These are phyloP conservation scores for Collariella sp. DNA, from an alignment of 495 filamentous ascomycete genomes.

Conservation along the genomic window DNA sequence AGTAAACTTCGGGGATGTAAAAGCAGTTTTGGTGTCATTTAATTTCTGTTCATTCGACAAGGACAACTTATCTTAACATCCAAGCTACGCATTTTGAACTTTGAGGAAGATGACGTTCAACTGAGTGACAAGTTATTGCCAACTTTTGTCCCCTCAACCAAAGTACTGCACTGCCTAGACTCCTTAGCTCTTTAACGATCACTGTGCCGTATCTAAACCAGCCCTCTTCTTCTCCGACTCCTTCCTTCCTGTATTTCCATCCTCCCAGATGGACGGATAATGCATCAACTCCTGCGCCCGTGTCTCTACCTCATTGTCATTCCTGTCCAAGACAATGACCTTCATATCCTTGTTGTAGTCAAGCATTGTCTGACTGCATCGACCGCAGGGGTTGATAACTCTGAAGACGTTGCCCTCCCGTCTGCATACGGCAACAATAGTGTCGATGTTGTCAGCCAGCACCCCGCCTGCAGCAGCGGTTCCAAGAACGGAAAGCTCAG, in stretches of 20 bases:
- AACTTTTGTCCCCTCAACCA: too few species aligned
- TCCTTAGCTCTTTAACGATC: too few species aligned
- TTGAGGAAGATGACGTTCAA: too few species aligned
- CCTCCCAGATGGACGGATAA: conserved; percentile 1
- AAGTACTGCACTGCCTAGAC: too few species aligned
- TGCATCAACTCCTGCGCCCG: neutral
- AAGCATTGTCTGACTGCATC: conserved; percentile 8
- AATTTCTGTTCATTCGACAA: too few species aligned
- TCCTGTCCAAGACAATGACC: conserved; percentile 1
- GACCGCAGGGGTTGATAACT: conserved; percentile 8
- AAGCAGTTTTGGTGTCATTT: too few species aligned
- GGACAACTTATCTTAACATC: too few species aligned
- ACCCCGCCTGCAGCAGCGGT: conserved; percentile 6
- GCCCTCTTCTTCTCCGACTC: neutral
- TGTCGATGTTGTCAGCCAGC: conserved; percentile 1
- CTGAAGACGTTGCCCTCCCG: neutral
- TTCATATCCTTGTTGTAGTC: conserved; percentile 10
- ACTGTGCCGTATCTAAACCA: neutral
- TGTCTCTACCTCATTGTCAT: neutral
- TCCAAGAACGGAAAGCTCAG: conserved; percentile 7
- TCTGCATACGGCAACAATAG: conserved; percentile 5
- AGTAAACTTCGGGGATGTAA: too few species aligned
- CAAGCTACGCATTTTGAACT: too few species aligned
- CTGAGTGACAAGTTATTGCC: too few species aligned
- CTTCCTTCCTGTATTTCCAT: conserved; percentile 1